Conservation (phyloP, 768 basidiomycete species). For the Clitopilus passeckerianus region DNA sequence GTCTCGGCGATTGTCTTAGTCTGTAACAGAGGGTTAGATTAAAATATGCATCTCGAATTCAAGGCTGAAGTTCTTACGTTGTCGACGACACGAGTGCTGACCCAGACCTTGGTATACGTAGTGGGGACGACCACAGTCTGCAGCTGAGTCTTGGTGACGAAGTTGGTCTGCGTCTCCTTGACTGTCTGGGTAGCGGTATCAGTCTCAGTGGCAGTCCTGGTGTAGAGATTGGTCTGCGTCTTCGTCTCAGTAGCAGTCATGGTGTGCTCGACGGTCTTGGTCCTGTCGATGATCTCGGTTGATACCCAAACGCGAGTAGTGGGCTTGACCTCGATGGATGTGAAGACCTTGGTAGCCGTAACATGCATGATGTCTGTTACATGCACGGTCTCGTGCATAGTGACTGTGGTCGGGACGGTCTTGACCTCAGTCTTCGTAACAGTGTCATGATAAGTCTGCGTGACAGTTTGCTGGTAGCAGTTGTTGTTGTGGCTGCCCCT, state of each 20-base stretch:
- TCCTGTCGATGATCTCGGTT: slow-evolving; percentile 58
- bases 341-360: slow-evolving; percentile 41
- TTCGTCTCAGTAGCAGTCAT: slow-evolving; percentile 58
- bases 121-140: slow-evolving; percentile 53
- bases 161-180: slow-evolving; percentile 50
- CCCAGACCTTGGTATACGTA: slow-evolving; percentile 48
- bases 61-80: slow-evolving; percentile 32
- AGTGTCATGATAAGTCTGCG: slow-evolving; percentile 29
- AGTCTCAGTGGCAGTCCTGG: slow-evolving; percentile 41
- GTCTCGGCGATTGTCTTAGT: slow-evolving; percentile 55
- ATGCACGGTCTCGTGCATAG: slow-evolving; percentile 24
- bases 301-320: slow-evolving; percentile 66
- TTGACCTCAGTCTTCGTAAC: slow-evolving; percentile 18
- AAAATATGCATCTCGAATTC: background rate
- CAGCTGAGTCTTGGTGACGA: slow-evolving; percentile 49
- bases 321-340: slow-evolving; percentile 49
- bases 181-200: slow-evolving; percentile 43
- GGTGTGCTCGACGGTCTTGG: slow-evolving; percentile 51
- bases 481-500: slow-evolving; percentile 15
- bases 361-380: slow-evolving; percentile 36
- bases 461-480: slow-evolving; percentile 26
- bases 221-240: slow-evolving; percentile 53
- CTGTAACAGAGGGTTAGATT: slow-evolving; percentile 17
- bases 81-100: slow-evolving; percentile 53
- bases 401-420: slow-evolving; percentile 39